Evolutionary conservation across 2,329 filamentous ascomycete genomes (phyloP), one percentile per base, ranked within the genome.

Genomic region (Aspergillus glaucus): DNA sequence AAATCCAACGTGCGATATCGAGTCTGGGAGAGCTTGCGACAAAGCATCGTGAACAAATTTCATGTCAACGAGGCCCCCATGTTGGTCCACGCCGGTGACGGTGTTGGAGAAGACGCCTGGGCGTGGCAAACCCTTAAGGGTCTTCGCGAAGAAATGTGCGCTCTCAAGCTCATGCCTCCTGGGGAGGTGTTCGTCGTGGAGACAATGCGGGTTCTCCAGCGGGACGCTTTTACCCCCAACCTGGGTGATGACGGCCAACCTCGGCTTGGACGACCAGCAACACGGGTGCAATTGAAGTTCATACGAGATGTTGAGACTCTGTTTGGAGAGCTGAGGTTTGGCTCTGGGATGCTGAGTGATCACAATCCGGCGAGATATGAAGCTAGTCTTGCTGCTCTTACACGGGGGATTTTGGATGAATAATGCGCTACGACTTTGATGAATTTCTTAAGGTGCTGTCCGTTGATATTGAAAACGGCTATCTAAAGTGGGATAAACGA

Each of bases 321-420:
- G 46, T 90, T 90, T 63, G 75, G 79, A 24, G 86, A 90, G 68
- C 72, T 89, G 39, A 74, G 78, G 40, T 89, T 91, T 62, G 84
- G 82, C 4, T 79, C 82, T 21, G 82, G 84, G 43, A 88, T 89
- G 84, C 72, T 91, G 66, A 76, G 81, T 50, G 87, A 91, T 63
- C 87, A 91, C 62, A 88, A 81, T 55, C 87, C 87, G 3, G 85
- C 80, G 22, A 76, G 82, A 55, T 91, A 91, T 62, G 87, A 90
- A 66, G 78, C 80, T 50, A 82, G 81, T 50, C 66, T 91, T 57
- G 79, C 80, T 49, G 79, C 80, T 51, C 70, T 90, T 62, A 68
- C 69, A 50, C 59, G 69, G 62, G 71, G 67, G 53, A 66, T 71
- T 66, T 59, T 72, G 57, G 73, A 69, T 60, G 67, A 66, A 59